Conservation (phyloP, 805 yeast genomes). For the Grigorovia transvaalensis region DNA sequence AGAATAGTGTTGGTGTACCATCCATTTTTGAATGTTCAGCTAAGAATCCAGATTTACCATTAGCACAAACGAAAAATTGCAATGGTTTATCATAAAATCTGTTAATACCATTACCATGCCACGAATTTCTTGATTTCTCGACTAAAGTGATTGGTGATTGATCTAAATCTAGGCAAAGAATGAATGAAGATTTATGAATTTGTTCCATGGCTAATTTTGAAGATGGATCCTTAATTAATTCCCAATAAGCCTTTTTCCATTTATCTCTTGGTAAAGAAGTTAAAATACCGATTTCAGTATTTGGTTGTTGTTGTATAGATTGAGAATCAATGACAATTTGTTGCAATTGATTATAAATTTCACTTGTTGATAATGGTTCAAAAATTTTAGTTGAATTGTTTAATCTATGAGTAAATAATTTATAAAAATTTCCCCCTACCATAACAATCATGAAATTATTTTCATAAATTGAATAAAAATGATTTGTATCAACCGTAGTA, state of each 20-base stretch:
- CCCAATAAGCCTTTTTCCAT: slow-evolving; percentile 54
- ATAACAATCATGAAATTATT: slow-evolving; percentile 66
- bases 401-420: slow-evolving; percentile 50
- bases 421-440: slow-evolving; percentile 71
- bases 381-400: neutral
- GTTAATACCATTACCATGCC: slow-evolving; percentile 95
- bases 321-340: slow-evolving; percentile 32
- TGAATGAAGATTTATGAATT: slow-evolving; percentile 69
- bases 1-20: slow-evolving; percentile 86
- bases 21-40: slow-evolving; percentile 98
- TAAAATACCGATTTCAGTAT: slow-evolving; percentile 59
- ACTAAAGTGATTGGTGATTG: slow-evolving; percentile 61
- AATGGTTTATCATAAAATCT: slow-evolving; percentile 88
- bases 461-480: slow-evolving; percentile 34
- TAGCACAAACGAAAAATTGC: slow-evolving; percentile 70
- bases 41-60: slow-evolving; percentile 83
- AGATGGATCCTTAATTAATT: slow-evolving; percentile 47
- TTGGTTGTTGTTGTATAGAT: slow-evolving; percentile 7
- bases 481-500: slow-evolving; percentile 50
- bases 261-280: slow-evolving; percentile 80
- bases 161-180: slow-evolving; percentile 64
- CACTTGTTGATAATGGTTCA: slow-evolving; percentile 35
- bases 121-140: slow-evolving; percentile 71
- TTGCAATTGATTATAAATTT: slow-evolving; percentile 49
- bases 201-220: slow-evolving; percentile 53